Evolutionary conservation across 1,284 basidiomycete species (phyloP).

Genomic region (Anthracocystis walkeri): DNA sequence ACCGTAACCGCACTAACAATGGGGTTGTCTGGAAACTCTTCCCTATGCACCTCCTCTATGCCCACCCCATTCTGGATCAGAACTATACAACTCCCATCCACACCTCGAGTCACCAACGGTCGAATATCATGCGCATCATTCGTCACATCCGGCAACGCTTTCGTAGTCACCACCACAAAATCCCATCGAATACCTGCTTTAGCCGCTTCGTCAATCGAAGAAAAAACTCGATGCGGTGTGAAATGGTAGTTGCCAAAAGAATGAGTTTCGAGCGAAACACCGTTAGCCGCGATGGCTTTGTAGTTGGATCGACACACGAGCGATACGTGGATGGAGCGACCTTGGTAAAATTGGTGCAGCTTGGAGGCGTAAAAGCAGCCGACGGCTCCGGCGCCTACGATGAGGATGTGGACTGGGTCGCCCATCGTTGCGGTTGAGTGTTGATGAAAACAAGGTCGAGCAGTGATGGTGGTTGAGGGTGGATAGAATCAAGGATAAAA

Average conservation of each 20-base stretch:
- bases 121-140: conserved; percentile 69
- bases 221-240: conserved; percentile 68
- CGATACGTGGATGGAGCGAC: conserved; percentile 65
- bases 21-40: conserved; percentile 66
- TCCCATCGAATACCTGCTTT: conserved; percentile 64
- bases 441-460: neutral
- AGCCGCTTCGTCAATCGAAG: conserved; percentile 58
- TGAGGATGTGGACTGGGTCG: conserved; percentile 46
- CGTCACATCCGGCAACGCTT: conserved; percentile 70
- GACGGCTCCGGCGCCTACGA: conserved; percentile 71
- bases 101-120: conserved; percentile 59
- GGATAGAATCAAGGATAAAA: no score
- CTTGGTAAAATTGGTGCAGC: conserved; percentile 15
- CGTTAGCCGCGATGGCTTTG: conserved; percentile 65
- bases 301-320: conserved; percentile 72
- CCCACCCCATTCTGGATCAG: conserved; percentile 72
- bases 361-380: conserved; percentile 71
- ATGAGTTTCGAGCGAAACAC: conserved; percentile 70
- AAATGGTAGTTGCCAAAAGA: conserved; percentile 71
- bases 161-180: conserved; percentile 71
- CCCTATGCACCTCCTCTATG: conserved; percentile 70
- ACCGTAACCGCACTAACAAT: conserved; percentile 71
- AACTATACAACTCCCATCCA: conserved; percentile 64
- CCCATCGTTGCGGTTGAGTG: neutral
- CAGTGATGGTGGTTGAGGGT: neutral